Evolutionary conservation across 129 eudicot species (phyloP), one percentile per base, ranked within the genome.

Genomic region (Chrysanthemum lavandulifolium): DNA sequence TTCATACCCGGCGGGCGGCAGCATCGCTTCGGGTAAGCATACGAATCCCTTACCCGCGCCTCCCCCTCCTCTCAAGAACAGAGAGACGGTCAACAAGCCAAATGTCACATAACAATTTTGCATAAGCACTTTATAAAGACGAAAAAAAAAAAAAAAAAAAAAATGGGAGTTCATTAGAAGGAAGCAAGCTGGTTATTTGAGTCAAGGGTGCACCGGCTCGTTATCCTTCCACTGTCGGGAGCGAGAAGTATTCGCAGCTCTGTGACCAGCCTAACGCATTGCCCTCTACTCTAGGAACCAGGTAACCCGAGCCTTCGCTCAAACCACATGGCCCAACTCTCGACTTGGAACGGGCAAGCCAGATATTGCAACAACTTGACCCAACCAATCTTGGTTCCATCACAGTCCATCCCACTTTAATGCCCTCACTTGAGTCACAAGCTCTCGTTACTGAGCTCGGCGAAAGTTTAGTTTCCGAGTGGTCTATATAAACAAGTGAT

Each of bases 311-410:
- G 66, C 57, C 67, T 71, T 72, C 57, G 58, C 57, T 21, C 13
- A 9, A 18, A 45, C 76, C 67, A 43, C 67, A 19, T 58, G 76
- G 4, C n/a, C 48, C 67, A 72, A 45, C 76, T 72, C 58, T 45
- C 2, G 23, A 72, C 76, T 59, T 45, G 76, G 23, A 71, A 71
- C 3, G 65, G 65, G 65, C 75, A 36, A 36, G 0, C 58, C 58
- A 67, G 59, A 67, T 48, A 43, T 48, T 48, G 40, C 72, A 23
- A 67, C 59, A 3, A 12, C 43, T 13, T 13, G 12, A 19, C 59
- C 72, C 72, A 48, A 67, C 72, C 58, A 49, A 12, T 0, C 59
- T 21, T 6, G 19, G 58, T 9, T 49, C 57, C 23, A 5, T 50
- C 59, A 13, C 43, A 13, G 59, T 67, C 59, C 72, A 21, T 2